Evolutionary conservation across 2,329 filamentous ascomycete species (phyloP).

Genomic region (Calonectria honghensis): DNA sequence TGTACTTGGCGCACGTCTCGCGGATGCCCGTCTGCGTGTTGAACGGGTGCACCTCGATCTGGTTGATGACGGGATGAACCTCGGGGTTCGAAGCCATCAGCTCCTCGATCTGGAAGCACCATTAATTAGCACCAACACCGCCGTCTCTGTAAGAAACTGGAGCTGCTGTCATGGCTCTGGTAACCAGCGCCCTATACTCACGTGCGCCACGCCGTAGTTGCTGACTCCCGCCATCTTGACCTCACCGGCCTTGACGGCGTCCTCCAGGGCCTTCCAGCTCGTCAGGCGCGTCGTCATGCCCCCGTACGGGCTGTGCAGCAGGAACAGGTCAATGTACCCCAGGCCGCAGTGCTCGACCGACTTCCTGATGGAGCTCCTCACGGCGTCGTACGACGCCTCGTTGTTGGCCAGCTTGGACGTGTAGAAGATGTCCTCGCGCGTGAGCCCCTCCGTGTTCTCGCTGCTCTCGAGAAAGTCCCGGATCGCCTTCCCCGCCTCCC

Average conservation of each 20-base stretch:
- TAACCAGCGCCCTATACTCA: constrained; percentile 60
- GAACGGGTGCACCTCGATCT: constrained; percentile 90
- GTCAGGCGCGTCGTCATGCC: constrained; percentile 80
- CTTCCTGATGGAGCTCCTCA: constrained; percentile 78
- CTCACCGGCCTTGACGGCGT: constrained; percentile 83
- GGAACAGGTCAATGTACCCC: constrained; percentile 86
- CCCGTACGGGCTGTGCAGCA: constrained; percentile 87
- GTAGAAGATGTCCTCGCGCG: constrained; percentile 84
- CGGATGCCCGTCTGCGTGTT: constrained; percentile 83
- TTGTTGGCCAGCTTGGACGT: constrained; percentile 86
- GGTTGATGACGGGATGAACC: constrained; percentile 82
- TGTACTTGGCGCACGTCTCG: constrained; percentile 77
- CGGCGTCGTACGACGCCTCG: constrained; percentile 78
- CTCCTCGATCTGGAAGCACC: constrained; percentile 75
- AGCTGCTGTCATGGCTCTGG: not conserved
- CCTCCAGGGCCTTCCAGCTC: constrained; percentile 85
- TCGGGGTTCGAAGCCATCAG: constrained; percentile 77
- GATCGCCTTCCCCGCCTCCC: constrained; percentile 80
- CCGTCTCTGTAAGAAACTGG: not conserved
- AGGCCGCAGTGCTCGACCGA: constrained; percentile 79
- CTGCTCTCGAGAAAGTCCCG: constrained; percentile 70
- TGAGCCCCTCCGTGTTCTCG: constrained; percentile 70
- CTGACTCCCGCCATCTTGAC: constrained; percentile 83
- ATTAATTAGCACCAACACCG: not conserved
- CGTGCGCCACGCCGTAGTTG: constrained; percentile 86